A percentile compares a stretch with the other conserved stretches of the same genome.
phyloP scores from a whole-genome alignment of 306 rosid genomes.

The Cicer yamashitae region DNA sequence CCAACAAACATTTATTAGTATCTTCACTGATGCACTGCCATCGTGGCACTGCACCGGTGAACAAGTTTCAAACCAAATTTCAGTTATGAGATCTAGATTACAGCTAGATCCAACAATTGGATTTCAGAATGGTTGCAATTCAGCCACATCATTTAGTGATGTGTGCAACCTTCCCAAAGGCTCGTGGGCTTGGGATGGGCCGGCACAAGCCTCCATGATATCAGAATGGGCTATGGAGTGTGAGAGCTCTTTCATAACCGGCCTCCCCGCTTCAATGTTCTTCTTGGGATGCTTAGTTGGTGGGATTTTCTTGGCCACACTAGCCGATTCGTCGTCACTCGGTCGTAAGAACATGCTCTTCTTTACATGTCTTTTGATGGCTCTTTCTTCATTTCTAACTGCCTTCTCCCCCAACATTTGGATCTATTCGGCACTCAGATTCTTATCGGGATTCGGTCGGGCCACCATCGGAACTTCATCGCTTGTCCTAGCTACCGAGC shows the following conservation, averaged over 20 bases:
- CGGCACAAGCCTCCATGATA: slow-evolving; percentile 48
- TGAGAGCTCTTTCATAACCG: slow-evolving; percentile 36
- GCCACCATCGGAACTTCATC: slow-evolving; percentile 64
- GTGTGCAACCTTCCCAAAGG: slow-evolving; percentile 49
- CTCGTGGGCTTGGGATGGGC: slow-evolving; percentile 65
- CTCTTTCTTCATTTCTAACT: slow-evolving; percentile 54
- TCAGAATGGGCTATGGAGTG: slow-evolving; percentile 65
- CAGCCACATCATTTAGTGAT: slow-evolving; percentile 14
- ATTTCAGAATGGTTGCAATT: neutral
- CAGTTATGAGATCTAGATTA: neutral
- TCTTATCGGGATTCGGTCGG: slow-evolving; percentile 54
- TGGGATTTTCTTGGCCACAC: slow-evolving; percentile 56
- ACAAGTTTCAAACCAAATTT: neutral
- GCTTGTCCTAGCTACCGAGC: slow-evolving; percentile 65
- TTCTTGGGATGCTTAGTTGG: slow-evolving; percentile 66
- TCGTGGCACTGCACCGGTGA: slow-evolving; percentile 56
- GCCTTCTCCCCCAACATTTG: slow-evolving; percentile 58
- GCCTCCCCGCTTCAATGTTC: slow-evolving; percentile 68
- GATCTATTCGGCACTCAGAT: slow-evolving; percentile 56
- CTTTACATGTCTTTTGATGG: slow-evolving; percentile 57
- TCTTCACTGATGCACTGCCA: slow-evolving; percentile 66
- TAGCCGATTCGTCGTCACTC: slow-evolving; percentile 56
- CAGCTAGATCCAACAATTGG: neutral
- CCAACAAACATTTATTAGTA: slow-evolving; percentile 64
- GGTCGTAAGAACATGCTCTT: slow-evolving; percentile 71